Percentiles rank a stretch among this genome's conserved stretches.
These are phyloP conservation scores for Diatrype stigma DNA, from an alignment of 2,329 filamentous ascomycete genomes.

Conservation along the genomic window DNA sequence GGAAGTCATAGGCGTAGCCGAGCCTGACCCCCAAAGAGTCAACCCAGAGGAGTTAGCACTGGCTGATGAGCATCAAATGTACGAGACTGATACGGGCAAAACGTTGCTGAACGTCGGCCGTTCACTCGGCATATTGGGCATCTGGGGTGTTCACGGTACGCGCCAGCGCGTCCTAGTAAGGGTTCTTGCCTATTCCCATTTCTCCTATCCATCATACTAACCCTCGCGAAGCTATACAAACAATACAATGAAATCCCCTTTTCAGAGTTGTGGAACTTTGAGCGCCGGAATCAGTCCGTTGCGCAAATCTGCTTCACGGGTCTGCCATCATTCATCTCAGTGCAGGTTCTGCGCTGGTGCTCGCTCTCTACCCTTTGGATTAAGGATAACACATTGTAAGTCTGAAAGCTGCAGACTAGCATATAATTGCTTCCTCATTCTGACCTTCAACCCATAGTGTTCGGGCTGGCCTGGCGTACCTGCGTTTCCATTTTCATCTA, in stretches of 20 bases:
- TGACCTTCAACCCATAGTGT: constrained; percentile 12
- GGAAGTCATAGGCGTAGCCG: constrained; percentile 58
- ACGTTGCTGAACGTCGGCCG: constrained; percentile 32
- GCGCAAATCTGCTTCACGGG: constrained; percentile 32
- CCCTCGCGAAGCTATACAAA: constrained; percentile 42
- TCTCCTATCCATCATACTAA: constrained; percentile 2
- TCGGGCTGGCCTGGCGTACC: constrained; percentile 28
- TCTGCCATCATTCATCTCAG: constrained; percentile 35
- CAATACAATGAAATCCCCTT: constrained; percentile 47
- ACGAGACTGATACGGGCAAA: constrained; percentile 44
- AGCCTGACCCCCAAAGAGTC: constrained; percentile 46
- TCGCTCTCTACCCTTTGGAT: constrained; percentile 15
- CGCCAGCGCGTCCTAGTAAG: constrained; percentile 51
- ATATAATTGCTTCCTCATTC: not conserved
- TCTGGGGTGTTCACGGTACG: constrained; percentile 51
- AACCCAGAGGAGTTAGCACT: constrained; percentile 33
- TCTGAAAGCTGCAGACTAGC: constrained; percentile 10
- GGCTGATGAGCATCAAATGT: constrained; percentile 39
- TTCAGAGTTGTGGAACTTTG: constrained; percentile 35
- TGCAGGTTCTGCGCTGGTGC: constrained; percentile 27
- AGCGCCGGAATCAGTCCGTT: constrained; percentile 30
- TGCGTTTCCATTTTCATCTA: constrained; percentile 47
- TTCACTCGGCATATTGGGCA: constrained; percentile 36
- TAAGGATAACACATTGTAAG: constrained; percentile 21
- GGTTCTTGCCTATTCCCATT: not conserved